Conservation (phyloP, 352 stramenopile genomes). For the Phytophthora hibernalis region DNA sequence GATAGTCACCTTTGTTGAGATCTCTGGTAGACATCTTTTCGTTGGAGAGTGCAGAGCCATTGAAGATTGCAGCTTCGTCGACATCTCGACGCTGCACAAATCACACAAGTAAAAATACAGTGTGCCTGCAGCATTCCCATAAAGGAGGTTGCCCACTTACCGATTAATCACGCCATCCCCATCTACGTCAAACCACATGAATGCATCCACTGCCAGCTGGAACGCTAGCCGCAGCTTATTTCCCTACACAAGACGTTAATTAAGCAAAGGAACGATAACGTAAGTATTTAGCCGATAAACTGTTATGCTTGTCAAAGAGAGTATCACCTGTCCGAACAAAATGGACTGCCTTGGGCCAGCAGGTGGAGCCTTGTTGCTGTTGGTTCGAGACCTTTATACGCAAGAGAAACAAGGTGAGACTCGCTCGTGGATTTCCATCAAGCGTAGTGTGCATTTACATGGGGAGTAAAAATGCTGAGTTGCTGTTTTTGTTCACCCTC, state of each 20-base stretch:
- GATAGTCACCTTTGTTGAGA: constrained; percentile 26
- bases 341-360: constrained; percentile 41
- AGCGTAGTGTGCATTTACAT: constrained; percentile 42
- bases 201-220: constrained; percentile 83
- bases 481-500: constrained; percentile 51
- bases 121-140: not conserved
- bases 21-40: constrained; percentile 71
- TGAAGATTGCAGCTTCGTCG: constrained; percentile 61
- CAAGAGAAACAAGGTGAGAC: not conserved
- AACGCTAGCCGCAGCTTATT: constrained; percentile 86
- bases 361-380: constrained; percentile 21
- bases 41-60: constrained; percentile 80
- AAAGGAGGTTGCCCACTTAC: constrained; percentile 23
- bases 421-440: not conserved
- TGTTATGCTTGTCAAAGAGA: not conserved
- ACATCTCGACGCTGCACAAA: constrained; percentile 63
- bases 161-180: constrained; percentile 80
- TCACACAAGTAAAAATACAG: not conserved
- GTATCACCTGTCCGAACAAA: constrained; percentile 70
- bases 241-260: constrained; percentile 43
- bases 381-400: constrained; percentile 17
- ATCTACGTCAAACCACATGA: constrained; percentile 87
- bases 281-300: not conserved
- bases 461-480: constrained; percentile 87
- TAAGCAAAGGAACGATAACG: not conserved